Conservation (phyloP, 495 filamentous ascomycete genomes). For the Rostrohypoxylon terebratum region DNA sequence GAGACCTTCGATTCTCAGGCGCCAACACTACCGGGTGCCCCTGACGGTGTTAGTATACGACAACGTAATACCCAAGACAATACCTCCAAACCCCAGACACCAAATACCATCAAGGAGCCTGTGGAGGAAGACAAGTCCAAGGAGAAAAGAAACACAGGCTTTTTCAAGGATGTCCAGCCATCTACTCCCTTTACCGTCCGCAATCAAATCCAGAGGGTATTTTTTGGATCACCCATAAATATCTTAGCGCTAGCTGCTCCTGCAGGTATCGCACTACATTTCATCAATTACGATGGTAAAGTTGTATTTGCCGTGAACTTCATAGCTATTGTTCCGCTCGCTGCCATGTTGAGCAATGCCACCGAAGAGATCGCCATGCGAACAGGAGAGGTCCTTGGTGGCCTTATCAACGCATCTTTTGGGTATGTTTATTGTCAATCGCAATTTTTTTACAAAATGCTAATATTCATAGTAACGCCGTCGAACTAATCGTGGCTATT, state of each 20-base stretch:
- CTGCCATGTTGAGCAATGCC: constrained; percentile 89
- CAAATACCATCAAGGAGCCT: constrained; percentile 15
- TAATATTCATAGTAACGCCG: constrained; percentile 73
- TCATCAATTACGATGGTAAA: constrained; percentile 63
- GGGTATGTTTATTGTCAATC: constrained; percentile 67
- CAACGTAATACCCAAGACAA: constrained; percentile 28
- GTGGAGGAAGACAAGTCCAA: constrained; percentile 49
- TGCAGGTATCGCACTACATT: constrained; percentile 79
- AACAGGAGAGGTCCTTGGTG: constrained; percentile 86
- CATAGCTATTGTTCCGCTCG: constrained; percentile 87
- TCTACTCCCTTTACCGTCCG: constrained; percentile 70
- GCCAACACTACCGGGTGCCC: constrained; percentile 39
- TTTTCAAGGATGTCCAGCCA: constrained; percentile 58
- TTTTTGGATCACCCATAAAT: constrained; percentile 88
- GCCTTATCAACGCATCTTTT: constrained; percentile 88
- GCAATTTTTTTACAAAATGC: constrained; percentile 20
- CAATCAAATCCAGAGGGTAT: constrained; percentile 75
- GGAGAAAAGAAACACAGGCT: constrained; percentile 51
- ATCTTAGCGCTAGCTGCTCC: constrained; percentile 82
- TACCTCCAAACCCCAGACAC: constrained; percentile 2
- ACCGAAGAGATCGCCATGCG: constrained; percentile 89
- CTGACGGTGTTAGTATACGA: constrained; percentile 17
- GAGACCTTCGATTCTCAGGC: constrained; percentile 44
- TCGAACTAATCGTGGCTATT: constrained; percentile 91
- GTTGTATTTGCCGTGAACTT: constrained; percentile 90